phyloP scores from a whole-genome alignment of 306 rosid species.

The Mucuna pruriens region DNA sequence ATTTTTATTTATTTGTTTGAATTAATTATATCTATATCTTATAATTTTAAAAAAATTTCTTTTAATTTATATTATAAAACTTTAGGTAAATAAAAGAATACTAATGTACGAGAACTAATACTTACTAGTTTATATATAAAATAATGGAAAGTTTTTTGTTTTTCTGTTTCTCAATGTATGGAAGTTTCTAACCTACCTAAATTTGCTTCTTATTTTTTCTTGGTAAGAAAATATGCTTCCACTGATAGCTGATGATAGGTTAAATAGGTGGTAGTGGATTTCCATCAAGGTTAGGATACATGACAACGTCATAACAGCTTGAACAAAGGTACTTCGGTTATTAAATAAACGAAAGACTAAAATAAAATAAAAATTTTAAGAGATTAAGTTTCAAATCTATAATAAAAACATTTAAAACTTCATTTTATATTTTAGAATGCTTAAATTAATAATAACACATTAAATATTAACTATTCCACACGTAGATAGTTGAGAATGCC shows the following conservation, averaged over 20 bases:
- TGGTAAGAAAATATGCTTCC: neutral
- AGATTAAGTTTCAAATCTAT: neutral
- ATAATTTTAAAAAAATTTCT: neutral
- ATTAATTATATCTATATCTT: no score
- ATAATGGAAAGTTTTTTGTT: neutral
- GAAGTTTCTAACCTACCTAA: neutral
- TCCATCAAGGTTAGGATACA: conserved; percentile 25
- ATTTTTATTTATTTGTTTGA: neutral
- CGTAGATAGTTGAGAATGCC: no score
- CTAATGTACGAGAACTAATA: neutral
- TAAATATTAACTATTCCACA: no score
- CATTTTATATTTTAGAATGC: no score
- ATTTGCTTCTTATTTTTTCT: neutral
- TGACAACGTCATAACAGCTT: neutral
- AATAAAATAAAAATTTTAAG: neutral
- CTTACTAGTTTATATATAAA: neutral
- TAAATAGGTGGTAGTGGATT: neutral
- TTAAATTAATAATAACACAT: no score
- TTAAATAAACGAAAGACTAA: no score
- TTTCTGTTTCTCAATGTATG: neutral
- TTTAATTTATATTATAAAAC: neutral
- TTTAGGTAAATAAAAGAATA: neutral
- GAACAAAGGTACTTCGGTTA: neutral
- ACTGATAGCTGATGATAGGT: conserved; percentile 20
- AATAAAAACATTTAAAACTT: no score